phyloP scores from a whole-genome alignment of 345 rosid genomes.

The Eucalyptus polyanthemos region DNA sequence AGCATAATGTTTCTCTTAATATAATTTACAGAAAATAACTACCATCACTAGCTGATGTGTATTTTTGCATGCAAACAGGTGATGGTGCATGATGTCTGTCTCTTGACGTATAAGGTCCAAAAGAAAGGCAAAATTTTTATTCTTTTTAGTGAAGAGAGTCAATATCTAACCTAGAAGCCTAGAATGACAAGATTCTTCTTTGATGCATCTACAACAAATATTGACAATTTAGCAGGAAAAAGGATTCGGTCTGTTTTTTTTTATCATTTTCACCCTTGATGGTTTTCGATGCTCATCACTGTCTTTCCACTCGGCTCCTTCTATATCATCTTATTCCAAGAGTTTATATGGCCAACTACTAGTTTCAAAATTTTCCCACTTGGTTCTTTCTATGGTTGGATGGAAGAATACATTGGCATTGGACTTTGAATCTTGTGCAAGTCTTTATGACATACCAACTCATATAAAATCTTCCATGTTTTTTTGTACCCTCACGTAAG shows the following conservation, averaged over 20 bases:
- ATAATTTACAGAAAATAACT: not conserved
- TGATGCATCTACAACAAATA: slow-evolving; percentile 83
- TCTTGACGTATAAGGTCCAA: not conserved
- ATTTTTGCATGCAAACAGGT: not conserved
- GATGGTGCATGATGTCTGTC: not conserved
- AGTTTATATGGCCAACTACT: not conserved
- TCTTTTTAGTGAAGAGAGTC: not conserved
- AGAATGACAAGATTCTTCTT: slow-evolving; percentile 80
- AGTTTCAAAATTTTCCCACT: not conserved
- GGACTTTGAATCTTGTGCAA: slow-evolving; percentile 12
- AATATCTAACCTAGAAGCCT: slow-evolving; percentile 78
- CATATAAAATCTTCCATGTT: slow-evolving; percentile 93
- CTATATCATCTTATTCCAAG: not conserved
- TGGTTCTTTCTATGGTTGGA: not conserved
- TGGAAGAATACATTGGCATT: not conserved
- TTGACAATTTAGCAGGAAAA: slow-evolving; percentile 9
- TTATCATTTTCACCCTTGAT: not conserved
- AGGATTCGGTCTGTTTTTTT: not conserved
- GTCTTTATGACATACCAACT: slow-evolving; percentile 91
- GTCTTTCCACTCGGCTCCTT: not conserved
- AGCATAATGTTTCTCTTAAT: not conserved
- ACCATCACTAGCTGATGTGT: not conserved
- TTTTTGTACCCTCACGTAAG: slow-evolving; percentile 67
- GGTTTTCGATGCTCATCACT: not conserved
- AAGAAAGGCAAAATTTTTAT: not conserved